A percentile compares a stretch with the other conserved stretches of the same genome.
phyloP scores from a whole-genome alignment of 345 rosid species.

The Camelina laxa region DNA sequence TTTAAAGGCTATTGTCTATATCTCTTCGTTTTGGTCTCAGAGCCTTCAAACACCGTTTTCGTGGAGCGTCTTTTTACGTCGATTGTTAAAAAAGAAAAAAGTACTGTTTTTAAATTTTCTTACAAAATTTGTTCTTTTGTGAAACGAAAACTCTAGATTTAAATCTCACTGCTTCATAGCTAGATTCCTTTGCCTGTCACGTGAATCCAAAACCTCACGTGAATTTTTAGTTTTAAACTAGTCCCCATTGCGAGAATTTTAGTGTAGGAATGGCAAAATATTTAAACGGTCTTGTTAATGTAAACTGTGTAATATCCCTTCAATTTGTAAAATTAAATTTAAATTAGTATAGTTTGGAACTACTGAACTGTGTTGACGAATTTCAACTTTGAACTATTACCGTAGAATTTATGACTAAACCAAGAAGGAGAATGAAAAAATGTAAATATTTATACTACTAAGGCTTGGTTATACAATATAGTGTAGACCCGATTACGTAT shows the following conservation, averaged over 20 bases:
- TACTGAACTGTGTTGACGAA: too few species aligned
- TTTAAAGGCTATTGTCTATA: not conserved
- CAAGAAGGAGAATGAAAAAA: too few species aligned
- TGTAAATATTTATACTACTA: too few species aligned
- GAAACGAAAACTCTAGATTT: conserved; percentile 28
- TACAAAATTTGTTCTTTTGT: conserved; percentile 34
- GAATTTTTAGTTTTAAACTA: conserved; percentile 24
- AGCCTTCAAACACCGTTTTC: conserved; percentile 27
- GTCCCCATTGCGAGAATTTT: conserved; percentile 27
- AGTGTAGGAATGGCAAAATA: not conserved
- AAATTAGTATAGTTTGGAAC: too few species aligned
- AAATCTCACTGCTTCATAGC: conserved; percentile 38
- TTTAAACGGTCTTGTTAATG: not conserved
- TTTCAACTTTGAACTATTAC: too few species aligned
- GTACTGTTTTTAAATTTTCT: not conserved
- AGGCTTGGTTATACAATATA: too few species aligned
- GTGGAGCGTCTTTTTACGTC: conserved; percentile 38
- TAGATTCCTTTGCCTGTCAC: conserved; percentile 42
- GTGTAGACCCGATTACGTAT: too few species aligned
- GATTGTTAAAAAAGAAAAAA: not conserved
- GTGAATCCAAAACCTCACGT: conserved; percentile 45
- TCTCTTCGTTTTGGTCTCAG: conserved; percentile 2
- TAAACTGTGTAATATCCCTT: too few species aligned
- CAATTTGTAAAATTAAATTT: too few species aligned
- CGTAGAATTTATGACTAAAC: too few species aligned